Evolutionary conservation across 257 asterid species (phyloP), one percentile per base, ranked within the genome.

Genomic region (Lycium ferocissimum): DNA sequence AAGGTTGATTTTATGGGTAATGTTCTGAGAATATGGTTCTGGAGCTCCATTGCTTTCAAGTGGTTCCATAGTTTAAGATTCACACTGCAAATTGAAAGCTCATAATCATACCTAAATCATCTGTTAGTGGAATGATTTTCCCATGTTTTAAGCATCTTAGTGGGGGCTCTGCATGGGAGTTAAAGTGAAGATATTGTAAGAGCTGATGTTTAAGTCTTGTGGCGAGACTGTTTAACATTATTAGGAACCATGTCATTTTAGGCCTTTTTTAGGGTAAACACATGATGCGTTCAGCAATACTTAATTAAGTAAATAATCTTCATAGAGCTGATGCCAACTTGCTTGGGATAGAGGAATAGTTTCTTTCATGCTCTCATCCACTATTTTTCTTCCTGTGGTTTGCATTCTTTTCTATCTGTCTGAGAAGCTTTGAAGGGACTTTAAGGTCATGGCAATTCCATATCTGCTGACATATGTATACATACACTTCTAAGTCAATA

Each of bases 1-100:
- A 26, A 78, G 65, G 82, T 53, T 78, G 49, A 78, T 78, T 78
- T 53, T 49, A 53, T 33, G 45, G 82, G 17, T 78, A 53, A 53
- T 53, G 26, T 35, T 53, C 49, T 9, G 6, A 51, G 9, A 78
- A 53, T 78, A 78, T 78, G 33, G 53, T 78, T 40, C 53, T 26
- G 7, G 82, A 78, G 33, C 17, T 26, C 65, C 65, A 26, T 78
- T 14, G 20, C 26, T 4, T 53, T 78, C 65, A 78, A 26, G 47
- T 7, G 82, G 26, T 78, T 53, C 82, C 65, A 53, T 7, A 14
- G 22, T 11, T 53, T 78, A 33, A 53, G 10, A 26, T 78, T 78
- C 62, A 33, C 43, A 0, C 82, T 0, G 49, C 49, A 53, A 14
- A 75, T 5, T 22, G 81, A 20, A 76, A 26, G 65, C 49, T 78